phyloP scores from a whole-genome alignment of 768 basidiomycete genomes.

The Tubosaeta sp. region DNA sequence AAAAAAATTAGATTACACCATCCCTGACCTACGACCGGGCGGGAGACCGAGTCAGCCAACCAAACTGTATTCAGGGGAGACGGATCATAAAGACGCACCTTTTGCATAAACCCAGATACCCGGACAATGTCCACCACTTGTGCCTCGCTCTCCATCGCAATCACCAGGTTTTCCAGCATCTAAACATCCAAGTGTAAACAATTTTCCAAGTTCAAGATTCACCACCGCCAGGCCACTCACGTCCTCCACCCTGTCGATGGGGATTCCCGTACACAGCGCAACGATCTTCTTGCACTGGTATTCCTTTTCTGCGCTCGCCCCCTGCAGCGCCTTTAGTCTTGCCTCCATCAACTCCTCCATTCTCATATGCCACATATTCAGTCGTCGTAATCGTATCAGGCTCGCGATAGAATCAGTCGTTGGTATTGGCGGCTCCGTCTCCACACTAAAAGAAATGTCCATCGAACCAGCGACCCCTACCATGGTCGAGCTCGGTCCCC shows the following conservation, averaged over 20 bases:
- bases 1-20: conserved; percentile 35
- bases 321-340: conserved; percentile 66
- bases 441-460: conserved; percentile 59
- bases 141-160: conserved; percentile 85
- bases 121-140: conserved; percentile 78
- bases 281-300: conserved; percentile 91
- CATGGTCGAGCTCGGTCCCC: conserved; percentile 65
- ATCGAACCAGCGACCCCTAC: conserved; percentile 59
- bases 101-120: conserved; percentile 90
- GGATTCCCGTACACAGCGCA: conserved; percentile 80
- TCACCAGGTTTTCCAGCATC: conserved; percentile 82
- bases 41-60: conserved; percentile 19
- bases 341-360: conserved; percentile 71
- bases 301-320: conserved; percentile 83
- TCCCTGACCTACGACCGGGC: conserved; percentile 34
- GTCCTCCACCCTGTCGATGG: conserved; percentile 84
- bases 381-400: conserved; percentile 66
- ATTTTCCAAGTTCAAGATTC: conserved; percentile 9
- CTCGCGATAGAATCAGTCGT: conserved; percentile 51
- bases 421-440: conserved; percentile 72
- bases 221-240: conserved; percentile 47
- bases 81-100: conserved; percentile 43
- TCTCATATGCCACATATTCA: conserved; percentile 80
- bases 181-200: conserved; percentile 34
- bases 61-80: conserved; percentile 18